Evolutionary conservation across 1,284 basidiomycete genomes (phyloP).

Genomic region (Fistulina hepatica): DNA sequence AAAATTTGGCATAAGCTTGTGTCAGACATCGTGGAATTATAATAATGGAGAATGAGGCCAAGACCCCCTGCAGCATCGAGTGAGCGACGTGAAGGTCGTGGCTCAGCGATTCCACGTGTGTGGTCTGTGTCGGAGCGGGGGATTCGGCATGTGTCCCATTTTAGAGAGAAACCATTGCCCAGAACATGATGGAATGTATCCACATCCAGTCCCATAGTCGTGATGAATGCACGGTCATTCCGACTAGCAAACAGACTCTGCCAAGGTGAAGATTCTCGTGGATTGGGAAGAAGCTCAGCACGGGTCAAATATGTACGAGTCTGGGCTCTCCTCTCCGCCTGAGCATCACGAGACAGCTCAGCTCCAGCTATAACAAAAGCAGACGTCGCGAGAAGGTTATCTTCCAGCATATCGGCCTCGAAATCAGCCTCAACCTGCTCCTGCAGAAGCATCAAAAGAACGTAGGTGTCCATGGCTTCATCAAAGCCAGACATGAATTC

Average conservation of each 20-base stretch:
- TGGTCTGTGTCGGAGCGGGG: too few relatives aligned
- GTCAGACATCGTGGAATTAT: slow-evolving; percentile 14
- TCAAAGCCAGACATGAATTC: too few relatives aligned
- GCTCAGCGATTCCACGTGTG: too few relatives aligned
- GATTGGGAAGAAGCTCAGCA: slow-evolving; percentile 25
- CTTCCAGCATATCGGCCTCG: slow-evolving; percentile 9
- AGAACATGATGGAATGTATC: slow-evolving; percentile 29
- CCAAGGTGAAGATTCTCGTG: slow-evolving; percentile 27
- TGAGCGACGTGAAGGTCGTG: slow-evolving; percentile 24
- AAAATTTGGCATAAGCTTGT: slow-evolving; percentile 15
- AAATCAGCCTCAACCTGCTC: not conserved
- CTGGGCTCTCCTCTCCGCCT: slow-evolving; percentile 1
- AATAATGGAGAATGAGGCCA: slow-evolving; percentile 35
- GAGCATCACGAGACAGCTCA: slow-evolving; percentile 1
- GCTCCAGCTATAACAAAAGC: slow-evolving; percentile 9
- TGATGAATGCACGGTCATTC: slow-evolving; percentile 33
- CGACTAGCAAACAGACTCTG: slow-evolving; percentile 21
- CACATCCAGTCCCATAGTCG: slow-evolving; percentile 36
- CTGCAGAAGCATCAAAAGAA: too few relatives aligned
- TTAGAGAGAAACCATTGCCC: too few relatives aligned
- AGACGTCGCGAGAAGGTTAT: slow-evolving; percentile 10
- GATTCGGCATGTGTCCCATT: too few relatives aligned
- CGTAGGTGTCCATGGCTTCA: too few relatives aligned
- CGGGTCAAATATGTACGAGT: slow-evolving; percentile 20
- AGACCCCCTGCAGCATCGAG: slow-evolving; percentile 36